phyloP scores from a whole-genome alignment of 768 basidiomycete genomes.

The Lyophyllum semitale region DNA sequence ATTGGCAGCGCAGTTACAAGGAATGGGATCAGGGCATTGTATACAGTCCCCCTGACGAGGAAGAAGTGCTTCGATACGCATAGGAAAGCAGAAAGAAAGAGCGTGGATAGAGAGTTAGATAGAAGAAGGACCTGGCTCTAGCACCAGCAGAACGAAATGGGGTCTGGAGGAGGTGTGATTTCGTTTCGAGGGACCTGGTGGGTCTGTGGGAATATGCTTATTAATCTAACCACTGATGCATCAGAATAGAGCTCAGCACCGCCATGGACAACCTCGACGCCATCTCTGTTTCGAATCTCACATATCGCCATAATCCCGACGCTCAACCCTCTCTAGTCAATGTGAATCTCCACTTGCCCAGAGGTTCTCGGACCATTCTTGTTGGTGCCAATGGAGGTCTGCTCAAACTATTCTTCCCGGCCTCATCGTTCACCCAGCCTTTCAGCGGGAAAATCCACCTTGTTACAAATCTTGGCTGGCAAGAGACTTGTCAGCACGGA shows the following conservation, averaged over 20 bases:
- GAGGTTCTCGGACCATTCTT: slow-evolving; percentile 81
- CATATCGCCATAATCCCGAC: slow-evolving; percentile 54
- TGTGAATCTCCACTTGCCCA: slow-evolving; percentile 66
- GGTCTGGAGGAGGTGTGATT: not conserved
- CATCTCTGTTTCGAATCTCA: slow-evolving; percentile 52
- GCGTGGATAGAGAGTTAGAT: slow-evolving; percentile 26
- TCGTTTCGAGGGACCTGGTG: slow-evolving; percentile 8
- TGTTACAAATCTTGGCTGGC: slow-evolving; percentile 92
- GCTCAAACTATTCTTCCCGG: slow-evolving; percentile 21
- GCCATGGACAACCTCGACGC: slow-evolving; percentile 21
- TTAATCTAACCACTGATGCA: slow-evolving; percentile 17
- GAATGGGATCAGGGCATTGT: slow-evolving; percentile 47
- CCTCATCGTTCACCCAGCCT: slow-evolving; percentile 14
- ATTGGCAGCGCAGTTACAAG: slow-evolving; percentile 56
- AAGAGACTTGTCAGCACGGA: slow-evolving; percentile 69
- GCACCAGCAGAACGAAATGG: slow-evolving; percentile 15
- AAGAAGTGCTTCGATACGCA: slow-evolving; percentile 40
- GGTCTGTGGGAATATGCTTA: slow-evolving; percentile 12
- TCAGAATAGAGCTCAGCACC: not conserved
- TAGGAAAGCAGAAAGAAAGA: slow-evolving; percentile 29
- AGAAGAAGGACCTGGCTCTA: slow-evolving; percentile 13
- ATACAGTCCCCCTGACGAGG: slow-evolving; percentile 46
- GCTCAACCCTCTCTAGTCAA: slow-evolving; percentile 57
- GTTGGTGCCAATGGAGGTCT: slow-evolving; percentile 94
- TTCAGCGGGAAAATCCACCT: slow-evolving; percentile 91